Evolutionary conservation across 75 land plant species (phyloP).

Genomic region (Sequoia sempervirens): DNA sequence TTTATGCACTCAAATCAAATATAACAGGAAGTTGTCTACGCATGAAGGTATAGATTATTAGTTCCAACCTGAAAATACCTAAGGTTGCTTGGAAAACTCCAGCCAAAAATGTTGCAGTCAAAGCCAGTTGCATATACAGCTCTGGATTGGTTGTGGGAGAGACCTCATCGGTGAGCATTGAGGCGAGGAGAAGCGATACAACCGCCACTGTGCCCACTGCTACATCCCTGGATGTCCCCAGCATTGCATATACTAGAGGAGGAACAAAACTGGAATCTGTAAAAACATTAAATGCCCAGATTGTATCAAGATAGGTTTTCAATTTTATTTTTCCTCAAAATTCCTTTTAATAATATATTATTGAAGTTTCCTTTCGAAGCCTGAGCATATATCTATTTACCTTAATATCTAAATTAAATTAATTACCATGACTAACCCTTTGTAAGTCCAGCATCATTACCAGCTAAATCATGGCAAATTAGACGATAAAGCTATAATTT

Average conservation of each 20-base stretch:
- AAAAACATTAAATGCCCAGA: not conserved
- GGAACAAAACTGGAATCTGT: slow-evolving; percentile 93
- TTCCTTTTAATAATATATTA: too few relatives aligned
- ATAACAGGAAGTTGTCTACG: not conserved
- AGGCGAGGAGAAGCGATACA: slow-evolving; percentile 61
- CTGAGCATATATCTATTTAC: too few relatives aligned
- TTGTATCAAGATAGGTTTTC: too few relatives aligned
- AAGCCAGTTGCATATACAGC: slow-evolving; percentile 46
- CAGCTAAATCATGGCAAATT: too few relatives aligned
- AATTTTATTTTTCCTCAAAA: too few relatives aligned
- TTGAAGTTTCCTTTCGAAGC: too few relatives aligned
- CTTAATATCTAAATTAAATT: too few relatives aligned
- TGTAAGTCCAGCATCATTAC: too few relatives aligned
- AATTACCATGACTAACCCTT: too few relatives aligned
- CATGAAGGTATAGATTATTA: slow-evolving; percentile 9
- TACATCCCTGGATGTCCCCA: slow-evolving; percentile 80
- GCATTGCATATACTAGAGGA: slow-evolving; percentile 67
- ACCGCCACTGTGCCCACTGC: slow-evolving; percentile 87
- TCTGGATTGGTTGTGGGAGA: slow-evolving; percentile 29
- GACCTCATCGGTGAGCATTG: slow-evolving; percentile 51
- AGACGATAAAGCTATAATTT: too few relatives aligned
- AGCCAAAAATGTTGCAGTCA: slow-evolving; percentile 55
- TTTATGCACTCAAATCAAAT: not conserved
- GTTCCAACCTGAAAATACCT: slow-evolving; percentile 27
- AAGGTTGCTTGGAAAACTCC: slow-evolving; percentile 37